Evolutionary conservation across 176 grass and related monocot genomes (phyloP).

Genomic region (Carex myosuroides): DNA sequence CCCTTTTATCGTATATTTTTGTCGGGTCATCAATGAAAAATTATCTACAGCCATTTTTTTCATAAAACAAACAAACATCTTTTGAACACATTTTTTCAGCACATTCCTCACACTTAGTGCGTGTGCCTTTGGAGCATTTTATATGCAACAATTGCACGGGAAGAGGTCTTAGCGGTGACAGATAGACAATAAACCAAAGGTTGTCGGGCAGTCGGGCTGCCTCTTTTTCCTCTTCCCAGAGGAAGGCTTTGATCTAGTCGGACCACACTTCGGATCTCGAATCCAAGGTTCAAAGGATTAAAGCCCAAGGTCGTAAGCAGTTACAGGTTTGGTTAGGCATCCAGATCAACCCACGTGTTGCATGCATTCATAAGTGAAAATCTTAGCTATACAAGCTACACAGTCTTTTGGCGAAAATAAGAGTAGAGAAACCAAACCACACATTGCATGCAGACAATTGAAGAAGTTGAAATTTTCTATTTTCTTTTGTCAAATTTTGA

Average conservation of each 20-base stretch:
- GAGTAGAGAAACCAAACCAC: neutral
- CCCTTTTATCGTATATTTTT: neutral
- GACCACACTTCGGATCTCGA: neutral
- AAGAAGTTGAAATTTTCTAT: neutral
- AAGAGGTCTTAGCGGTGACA: too few species aligned
- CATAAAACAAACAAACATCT: neutral
- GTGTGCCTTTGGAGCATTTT: neutral
- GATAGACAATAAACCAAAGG: neutral
- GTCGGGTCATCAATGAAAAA: neutral
- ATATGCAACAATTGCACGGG: neutral
- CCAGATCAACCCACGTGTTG: neutral
- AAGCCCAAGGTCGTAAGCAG: neutral
- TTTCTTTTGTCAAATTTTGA: neutral
- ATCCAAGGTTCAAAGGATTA: neutral
- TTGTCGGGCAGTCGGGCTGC: neutral
- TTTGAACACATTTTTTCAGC: neutral
- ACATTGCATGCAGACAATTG: neutral
- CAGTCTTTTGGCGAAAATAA: neutral
- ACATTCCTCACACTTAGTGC: neutral
- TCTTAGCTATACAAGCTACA: neutral
- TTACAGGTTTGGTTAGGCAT: neutral
- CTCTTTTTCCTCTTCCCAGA: too few species aligned
- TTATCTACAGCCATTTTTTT: neutral
- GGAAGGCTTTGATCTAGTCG: neutral
- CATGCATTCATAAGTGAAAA: neutral